Conservation (phyloP, 768 basidiomycete genomes). For the Kwoniella sp. region DNA sequence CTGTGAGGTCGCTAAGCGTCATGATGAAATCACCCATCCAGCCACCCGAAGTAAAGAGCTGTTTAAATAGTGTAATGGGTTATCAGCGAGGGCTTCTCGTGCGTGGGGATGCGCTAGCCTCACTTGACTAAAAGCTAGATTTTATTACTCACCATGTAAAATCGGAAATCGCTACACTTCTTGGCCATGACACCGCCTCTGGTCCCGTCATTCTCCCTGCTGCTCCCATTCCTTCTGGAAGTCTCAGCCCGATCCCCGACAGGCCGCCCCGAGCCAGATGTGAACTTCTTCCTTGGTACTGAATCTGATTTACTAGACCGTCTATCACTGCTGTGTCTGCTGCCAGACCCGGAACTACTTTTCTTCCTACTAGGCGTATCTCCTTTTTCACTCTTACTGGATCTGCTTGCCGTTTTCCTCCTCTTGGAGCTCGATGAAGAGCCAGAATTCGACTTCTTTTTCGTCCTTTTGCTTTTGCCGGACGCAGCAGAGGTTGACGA, state of each 20-base stretch:
- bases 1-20: conserved; percentile 13
- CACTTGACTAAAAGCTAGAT: too few species aligned
- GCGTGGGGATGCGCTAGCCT: too few species aligned
- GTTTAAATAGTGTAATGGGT: not conserved
- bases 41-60: conserved; percentile 26
- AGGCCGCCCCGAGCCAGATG: not conserved
- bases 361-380: not conserved
- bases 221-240: not conserved
- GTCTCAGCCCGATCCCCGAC: too few species aligned
- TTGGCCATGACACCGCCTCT: conserved; percentile 12
- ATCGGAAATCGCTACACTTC: conserved; percentile 9
- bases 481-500: too few species aligned
- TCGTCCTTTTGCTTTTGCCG: too few species aligned
- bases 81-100: not conserved
- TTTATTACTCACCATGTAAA: conserved; percentile 21
- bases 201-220: not conserved
- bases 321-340: not conserved
- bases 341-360: not conserved
- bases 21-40: conserved; percentile 27
- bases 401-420: not conserved
- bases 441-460: not conserved
- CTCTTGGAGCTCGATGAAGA: too few species aligned
- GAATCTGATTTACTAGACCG: not conserved
- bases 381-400: not conserved
- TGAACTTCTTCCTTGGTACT: not conserved